Base-by-base conservation (phyloP, 2,329 filamentous ascomycete genomes). In the Fusarium dlaminii region DNA sequence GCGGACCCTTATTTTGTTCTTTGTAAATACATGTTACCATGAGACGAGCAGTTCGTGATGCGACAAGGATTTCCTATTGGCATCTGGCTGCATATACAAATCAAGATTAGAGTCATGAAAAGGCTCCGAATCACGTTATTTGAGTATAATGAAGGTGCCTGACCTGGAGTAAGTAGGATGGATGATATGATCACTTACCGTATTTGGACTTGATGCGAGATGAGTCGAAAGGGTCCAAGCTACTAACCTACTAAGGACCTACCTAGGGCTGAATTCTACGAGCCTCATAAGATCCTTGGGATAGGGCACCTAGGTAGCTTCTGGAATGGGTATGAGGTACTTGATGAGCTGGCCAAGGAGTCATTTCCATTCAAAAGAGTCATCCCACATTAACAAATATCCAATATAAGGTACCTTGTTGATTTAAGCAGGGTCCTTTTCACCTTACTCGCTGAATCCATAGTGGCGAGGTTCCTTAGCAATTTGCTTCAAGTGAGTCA, bases 151-250 rank as follows among this genome's bases (percentile, higher is more conserved):
- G 22, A 54, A 30, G 45, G 27, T 49, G 45, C 17, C 32, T 57
- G 22, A 20, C n/a, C 39, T 37, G 13, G 32, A 42, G 32, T 14
- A 58, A 42, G 32, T 14, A 58, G n/a, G 51, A 60, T 45, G 34
- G 40, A 60, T 40, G 34, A 46, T 57, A 39, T 24, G 34, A 56
- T 66, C 60, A 70, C 59, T 69, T 77, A 46, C 75, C 70, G 52
- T 48, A 68, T 75, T 70, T 62, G 75, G 66, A 57, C 51, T 60
- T 42, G 60, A 74, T 49, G 60, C 63, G 58, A 51, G 45, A 77
- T 77, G 75, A 77, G 75, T 77, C 75, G 73, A 77, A 77, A 75
- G 36, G 55, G 18, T 54, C 30, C 18, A 46, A 67, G 17, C 45
- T 30, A 48, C 37, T 22, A 39, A 18, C 48, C 15, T 39, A 10